These are phyloP conservation scores for Effrenium voratum DNA, from an alignment of 73 alveolate species.

Conservation along the genomic window DNA sequence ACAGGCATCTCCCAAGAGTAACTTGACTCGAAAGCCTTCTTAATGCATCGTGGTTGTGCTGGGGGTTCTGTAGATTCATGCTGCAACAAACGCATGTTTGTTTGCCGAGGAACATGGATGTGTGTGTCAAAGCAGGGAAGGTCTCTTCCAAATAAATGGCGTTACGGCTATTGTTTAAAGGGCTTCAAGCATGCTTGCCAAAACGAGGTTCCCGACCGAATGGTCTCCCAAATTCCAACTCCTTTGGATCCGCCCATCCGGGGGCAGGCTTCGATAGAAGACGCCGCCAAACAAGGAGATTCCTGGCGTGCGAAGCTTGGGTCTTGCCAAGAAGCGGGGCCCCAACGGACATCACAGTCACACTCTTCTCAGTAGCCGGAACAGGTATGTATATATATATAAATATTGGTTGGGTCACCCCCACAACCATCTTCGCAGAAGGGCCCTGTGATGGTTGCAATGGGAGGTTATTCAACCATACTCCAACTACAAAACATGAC, in stretches of 20 bases:
- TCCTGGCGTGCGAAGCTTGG: constrained; percentile 20
- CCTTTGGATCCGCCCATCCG: neutral
- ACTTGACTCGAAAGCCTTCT: no score
- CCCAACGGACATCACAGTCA: neutral
- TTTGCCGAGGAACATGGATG: no score
- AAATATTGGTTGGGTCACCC: neutral
- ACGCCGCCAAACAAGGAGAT: constrained; percentile 45
- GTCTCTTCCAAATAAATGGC: neutral
- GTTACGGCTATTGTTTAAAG: neutral
- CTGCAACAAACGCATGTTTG: no score
- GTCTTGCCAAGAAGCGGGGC: neutral
- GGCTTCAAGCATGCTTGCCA: neutral
- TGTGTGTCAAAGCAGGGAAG: no score
- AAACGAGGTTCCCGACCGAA: no score
- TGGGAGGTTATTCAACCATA: no score
- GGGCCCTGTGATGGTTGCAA: no score
- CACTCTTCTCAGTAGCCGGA: neutral
- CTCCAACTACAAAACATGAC: no score
- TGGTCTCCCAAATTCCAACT: neutral
- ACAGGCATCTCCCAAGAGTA: no score
- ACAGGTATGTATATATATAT: neutral
- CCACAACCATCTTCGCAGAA: neutral
- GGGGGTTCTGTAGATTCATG: no score
- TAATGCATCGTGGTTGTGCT: no score
- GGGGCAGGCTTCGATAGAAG: constrained; percentile 48